Evolutionary conservation across 768 basidiomycete species (phyloP), one percentile per base, ranked within the genome.

Genomic region (Rhodotorula taiwanensis): DNA sequence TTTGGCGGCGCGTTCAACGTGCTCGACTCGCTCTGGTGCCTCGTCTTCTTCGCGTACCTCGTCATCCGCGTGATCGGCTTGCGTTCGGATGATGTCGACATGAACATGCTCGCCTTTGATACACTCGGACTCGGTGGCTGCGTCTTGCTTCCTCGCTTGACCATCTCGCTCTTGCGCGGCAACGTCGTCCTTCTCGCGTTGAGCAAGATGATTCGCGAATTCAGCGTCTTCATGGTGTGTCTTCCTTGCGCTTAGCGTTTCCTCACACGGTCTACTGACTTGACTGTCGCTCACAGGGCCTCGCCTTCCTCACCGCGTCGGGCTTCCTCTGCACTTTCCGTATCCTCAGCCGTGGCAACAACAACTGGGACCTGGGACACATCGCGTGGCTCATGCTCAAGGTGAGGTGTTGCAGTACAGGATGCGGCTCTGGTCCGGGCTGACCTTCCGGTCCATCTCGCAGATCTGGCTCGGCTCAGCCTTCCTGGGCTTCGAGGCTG

Each of bases 111-210:
- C 70, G 85, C 86, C 1, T 91, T 93, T 71, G 89, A 93, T 70
- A 79, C 91, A 36, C 80, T 94, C 54, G 80, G 90, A 5, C 49
- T 72, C 23, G 69, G 48, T 1, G 89, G 86, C 4, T 91, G 88
- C 71, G 84, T 92, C 55, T 80, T 93, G 30, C 86, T 91, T 71
- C 90, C 90, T 27, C 82, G 89, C 84, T 43, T 72, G 20, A 65
- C 60, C 28, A 56, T 70, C 58, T 52, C 53, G 25, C 28, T 72
- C 18, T 48, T 70, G 1, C 43, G 54, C 13, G 69, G 65, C 34
- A 65, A 65, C 54, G 58, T 72, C 20, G 60, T 72, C 41, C 49
- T 72, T 23, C 64, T 72, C 18, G 66, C 69, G 3, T 47, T 72
- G 4, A 39, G 53, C 16, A 48, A 44, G 39, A 67, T 67, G 66